Evolutionary conservation across 768 basidiomycete species (phyloP).

Genomic region (Mycena kentingensis): DNA sequence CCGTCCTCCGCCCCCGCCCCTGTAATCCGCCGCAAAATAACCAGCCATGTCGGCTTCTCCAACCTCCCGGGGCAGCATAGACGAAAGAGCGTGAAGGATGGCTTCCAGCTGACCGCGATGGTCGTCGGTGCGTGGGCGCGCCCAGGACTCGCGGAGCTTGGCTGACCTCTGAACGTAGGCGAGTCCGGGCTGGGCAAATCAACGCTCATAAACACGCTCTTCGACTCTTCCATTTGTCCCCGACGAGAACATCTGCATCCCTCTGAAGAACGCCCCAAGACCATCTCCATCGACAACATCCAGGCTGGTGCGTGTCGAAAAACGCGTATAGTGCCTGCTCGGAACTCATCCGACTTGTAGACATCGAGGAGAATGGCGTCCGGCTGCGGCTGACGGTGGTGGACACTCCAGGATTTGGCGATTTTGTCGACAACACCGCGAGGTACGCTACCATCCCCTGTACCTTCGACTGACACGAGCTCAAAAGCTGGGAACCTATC

Average conservation of each 20-base stretch:
- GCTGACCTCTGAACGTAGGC: conserved; percentile 48
- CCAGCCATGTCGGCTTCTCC: conserved; percentile 94
- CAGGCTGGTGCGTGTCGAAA: conserved; percentile 74
- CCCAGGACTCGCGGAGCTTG: conserved; percentile 13
- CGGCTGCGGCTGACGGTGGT: conserved; percentile 95
- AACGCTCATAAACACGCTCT: conserved; percentile 96
- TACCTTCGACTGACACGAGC: conserved; percentile 23
- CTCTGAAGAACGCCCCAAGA: conserved; percentile 83
- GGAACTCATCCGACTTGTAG: conserved; percentile 47
- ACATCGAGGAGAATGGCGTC: conserved; percentile 98
- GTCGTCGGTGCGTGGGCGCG: conserved; percentile 81
- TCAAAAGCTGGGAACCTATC: conserved; percentile 91
- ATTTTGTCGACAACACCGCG: conserved; percentile 98
- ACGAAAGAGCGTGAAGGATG: conserved; percentile 95
- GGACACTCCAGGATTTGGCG: conserved; percentile 99
- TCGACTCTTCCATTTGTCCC: conserved; percentile 93
- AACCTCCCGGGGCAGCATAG: conserved; percentile 99
- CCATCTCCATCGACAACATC: conserved; percentile 97
- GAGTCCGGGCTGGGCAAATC: conserved; percentile 99
- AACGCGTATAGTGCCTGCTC: conserved; percentile 3
- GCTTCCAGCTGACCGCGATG: conserved; percentile 98
- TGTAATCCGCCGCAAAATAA: conserved; percentile 83
- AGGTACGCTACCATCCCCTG: conserved; percentile 53
- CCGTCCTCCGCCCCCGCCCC: conserved; percentile 33
- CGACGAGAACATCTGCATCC: conserved; percentile 83